These are phyloP conservation scores for Elongisporangium prolatum DNA, from an alignment of 352 stramenopile species.

Conservation along the genomic window DNA sequence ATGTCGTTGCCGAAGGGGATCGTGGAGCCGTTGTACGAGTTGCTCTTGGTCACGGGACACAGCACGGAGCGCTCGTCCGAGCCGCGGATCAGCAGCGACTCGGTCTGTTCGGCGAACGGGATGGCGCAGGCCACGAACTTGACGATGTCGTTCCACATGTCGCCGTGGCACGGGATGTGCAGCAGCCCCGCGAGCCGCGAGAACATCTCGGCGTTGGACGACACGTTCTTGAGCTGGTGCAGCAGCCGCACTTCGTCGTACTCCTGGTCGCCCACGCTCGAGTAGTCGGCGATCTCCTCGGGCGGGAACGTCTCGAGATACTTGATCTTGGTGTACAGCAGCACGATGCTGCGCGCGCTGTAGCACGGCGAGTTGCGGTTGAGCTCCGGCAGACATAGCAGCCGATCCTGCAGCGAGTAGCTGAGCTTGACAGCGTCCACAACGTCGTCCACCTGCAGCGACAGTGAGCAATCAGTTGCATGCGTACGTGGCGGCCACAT, in stretches of 20 bases:
- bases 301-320: constrained; percentile 75
- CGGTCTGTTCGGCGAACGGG: constrained; percentile 80
- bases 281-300: constrained; percentile 54
- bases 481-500: constrained; percentile 1
- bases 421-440: constrained; percentile 62
- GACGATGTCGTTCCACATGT: constrained; percentile 72
- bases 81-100: constrained; percentile 75
- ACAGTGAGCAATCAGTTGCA: constrained; percentile 11
- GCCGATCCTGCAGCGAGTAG: constrained; percentile 59
- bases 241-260: constrained; percentile 69
- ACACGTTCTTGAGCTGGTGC: constrained; percentile 51
- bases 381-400: constrained; percentile 69
- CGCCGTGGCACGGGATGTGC: constrained; percentile 65
- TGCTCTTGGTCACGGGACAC: constrained; percentile 69
- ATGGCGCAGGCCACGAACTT: constrained; percentile 72
- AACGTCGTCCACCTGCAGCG: constrained; percentile 31
- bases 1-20: constrained; percentile 61
- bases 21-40: constrained; percentile 88
- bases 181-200: constrained; percentile 58
- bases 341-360: constrained; percentile 67
- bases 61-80: constrained; percentile 84
- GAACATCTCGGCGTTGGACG: constrained; percentile 53
- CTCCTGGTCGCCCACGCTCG: constrained; percentile 37
- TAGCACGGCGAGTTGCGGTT: constrained; percentile 81
- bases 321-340: constrained; percentile 82